Evolutionary conservation across 1,139 yeast species (phyloP).

Genomic region (Zygosaccharomyces sapae): DNA sequence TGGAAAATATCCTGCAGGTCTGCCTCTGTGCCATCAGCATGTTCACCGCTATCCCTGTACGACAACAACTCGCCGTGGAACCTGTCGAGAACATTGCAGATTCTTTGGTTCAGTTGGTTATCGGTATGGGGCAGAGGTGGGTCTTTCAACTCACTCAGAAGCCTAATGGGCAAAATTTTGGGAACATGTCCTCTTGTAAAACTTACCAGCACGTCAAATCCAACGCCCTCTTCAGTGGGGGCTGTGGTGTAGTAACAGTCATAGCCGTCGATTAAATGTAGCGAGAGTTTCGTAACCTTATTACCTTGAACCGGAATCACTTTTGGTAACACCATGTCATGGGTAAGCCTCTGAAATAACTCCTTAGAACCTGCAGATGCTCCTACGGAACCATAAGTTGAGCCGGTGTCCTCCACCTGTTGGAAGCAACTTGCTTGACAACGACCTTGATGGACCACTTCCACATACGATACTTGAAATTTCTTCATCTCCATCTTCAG

Average conservation of each 20-base stretch:
- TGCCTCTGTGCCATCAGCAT: slow-evolving; percentile 27
- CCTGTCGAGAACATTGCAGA: slow-evolving; percentile 28
- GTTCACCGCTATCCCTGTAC: slow-evolving; percentile 24
- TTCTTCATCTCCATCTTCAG: slow-evolving; percentile 19
- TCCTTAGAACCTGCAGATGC: slow-evolving; percentile 22
- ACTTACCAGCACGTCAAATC: slow-evolving; percentile 24
- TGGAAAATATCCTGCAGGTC: slow-evolving; percentile 38
- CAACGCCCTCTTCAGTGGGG: slow-evolving; percentile 15
- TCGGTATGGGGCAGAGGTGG: slow-evolving; percentile 22
- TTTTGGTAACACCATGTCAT: slow-evolving; percentile 34
- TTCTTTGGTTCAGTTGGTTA: slow-evolving; percentile 23
- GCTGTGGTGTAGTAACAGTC: slow-evolving; percentile 35
- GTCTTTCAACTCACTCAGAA: slow-evolving; percentile 32
- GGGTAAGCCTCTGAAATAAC: slow-evolving; percentile 28
- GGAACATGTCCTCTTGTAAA: slow-evolving; percentile 30
- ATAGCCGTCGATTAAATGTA: slow-evolving; percentile 31
- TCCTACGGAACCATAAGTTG: slow-evolving; percentile 23
- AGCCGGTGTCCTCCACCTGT: slow-evolving; percentile 12
- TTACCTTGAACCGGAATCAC: slow-evolving; percentile 32
- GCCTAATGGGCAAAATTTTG: slow-evolving; percentile 33
- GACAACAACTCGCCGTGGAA: slow-evolving; percentile 33
- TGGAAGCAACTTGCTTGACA: slow-evolving; percentile 26
- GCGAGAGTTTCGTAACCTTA: slow-evolving; percentile 34
- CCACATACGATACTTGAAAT: slow-evolving; percentile 31
- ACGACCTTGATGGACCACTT: slow-evolving; percentile 23